phyloP scores from a whole-genome alignment of 257 asterid species.

The Ligustrum vulgare region DNA sequence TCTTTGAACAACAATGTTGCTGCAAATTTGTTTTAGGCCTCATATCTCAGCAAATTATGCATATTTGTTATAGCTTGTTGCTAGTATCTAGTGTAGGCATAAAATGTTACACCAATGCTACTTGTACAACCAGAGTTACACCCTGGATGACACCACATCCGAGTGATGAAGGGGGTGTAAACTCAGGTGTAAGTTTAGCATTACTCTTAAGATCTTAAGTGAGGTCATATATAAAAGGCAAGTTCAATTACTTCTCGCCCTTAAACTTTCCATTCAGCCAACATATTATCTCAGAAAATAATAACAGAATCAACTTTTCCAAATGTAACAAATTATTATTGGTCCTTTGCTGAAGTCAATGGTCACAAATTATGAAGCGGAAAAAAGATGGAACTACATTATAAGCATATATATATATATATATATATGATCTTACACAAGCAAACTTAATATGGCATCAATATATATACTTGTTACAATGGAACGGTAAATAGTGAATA shows the following conservation, averaged over 20 bases:
- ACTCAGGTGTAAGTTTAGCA: no score
- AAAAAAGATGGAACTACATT: not conserved
- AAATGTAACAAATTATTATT: not conserved
- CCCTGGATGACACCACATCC: no score
- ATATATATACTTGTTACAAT: not conserved
- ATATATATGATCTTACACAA: not conserved
- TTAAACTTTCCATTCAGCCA: not conserved
- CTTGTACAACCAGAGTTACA: no score
- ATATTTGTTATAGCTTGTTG: not conserved
- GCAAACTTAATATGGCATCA: not conserved
- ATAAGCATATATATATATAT: not conserved
- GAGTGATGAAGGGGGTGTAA: no score
- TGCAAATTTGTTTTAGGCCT: not conserved
- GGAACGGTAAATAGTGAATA: not conserved
- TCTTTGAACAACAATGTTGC: not conserved
- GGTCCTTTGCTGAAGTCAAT: constrained; percentile 11
- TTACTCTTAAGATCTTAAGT: not conserved
- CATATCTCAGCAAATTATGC: not conserved
- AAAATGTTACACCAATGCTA: not conserved
- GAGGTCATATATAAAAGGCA: no score
- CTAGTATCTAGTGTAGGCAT: not conserved
- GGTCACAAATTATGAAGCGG: not conserved
- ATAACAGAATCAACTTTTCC: not conserved
- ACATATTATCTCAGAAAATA: not conserved
- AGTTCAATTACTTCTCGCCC: not conserved